Percentiles rank a stretch among this genome's conserved stretches.
These are phyloP conservation scores for Stachybotrys elegans DNA, from an alignment of 2,329 filamentous ascomycete species.

Conservation along the genomic window DNA sequence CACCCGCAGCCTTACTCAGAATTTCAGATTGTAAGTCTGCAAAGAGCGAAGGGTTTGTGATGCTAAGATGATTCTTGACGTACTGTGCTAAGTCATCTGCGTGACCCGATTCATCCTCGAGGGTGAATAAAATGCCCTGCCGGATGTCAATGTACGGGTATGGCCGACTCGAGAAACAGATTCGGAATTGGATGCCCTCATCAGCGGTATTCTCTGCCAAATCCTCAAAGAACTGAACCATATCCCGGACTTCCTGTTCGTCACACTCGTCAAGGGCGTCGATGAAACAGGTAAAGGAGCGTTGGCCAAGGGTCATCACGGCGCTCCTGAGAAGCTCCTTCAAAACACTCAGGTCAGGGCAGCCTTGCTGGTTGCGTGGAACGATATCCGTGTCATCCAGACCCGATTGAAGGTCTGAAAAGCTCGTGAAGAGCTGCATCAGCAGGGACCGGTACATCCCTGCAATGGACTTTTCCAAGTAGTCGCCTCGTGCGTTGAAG, in stretches of 20 bases:
- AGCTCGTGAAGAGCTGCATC: neutral
- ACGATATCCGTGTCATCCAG: neutral
- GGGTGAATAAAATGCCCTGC: neutral
- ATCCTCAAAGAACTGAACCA: neutral
- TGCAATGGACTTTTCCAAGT: neutral
- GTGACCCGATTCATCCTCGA: neutral
- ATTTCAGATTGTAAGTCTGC: neutral
- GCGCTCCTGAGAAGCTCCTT: neutral
- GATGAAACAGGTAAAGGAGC: neutral
- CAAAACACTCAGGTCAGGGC: neutral
- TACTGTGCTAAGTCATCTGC: neutral
- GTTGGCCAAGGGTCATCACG: conserved; percentile 4
- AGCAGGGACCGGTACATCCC: conserved; percentile 1
- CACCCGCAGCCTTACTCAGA: neutral
- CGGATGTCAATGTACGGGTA: conserved; percentile 1
- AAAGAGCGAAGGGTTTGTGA: neutral
- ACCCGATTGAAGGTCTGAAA: neutral
- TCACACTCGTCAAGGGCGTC: conserved; percentile 1
- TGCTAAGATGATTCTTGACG: neutral
- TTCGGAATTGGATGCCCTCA: neutral
- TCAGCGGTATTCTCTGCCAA: too few relatives aligned
- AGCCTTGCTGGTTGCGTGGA: neutral
- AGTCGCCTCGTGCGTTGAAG: neutral
- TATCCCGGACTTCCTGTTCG: conserved; percentile 1
- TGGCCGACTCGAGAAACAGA: neutral